Conservation (phyloP, 805 yeast species). For the Yarrowia bubula region DNA sequence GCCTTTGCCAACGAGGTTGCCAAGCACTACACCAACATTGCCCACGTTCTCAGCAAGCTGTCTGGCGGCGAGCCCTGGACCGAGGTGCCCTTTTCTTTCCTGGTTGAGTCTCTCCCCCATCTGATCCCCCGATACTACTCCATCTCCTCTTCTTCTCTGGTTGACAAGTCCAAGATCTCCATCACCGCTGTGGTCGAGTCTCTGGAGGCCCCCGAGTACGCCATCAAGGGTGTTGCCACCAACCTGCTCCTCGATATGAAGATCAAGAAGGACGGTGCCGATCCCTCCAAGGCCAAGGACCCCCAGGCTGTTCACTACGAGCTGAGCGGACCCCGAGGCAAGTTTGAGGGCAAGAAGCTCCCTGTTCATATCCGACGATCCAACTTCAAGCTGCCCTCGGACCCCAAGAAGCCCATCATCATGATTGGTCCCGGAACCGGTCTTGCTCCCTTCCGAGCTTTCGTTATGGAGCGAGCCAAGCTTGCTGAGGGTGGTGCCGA, state of each 20-base stretch:
- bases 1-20: conserved; percentile 66
- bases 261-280: conserved; percentile 51
- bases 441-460: conserved; percentile 97
- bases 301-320: conserved; percentile 56
- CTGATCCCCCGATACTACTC: conserved; percentile 95
- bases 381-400: conserved; percentile 87
- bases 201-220: conserved; percentile 39
- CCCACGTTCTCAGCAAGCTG: conserved; percentile 65
- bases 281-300: conserved; percentile 37
- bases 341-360: conserved; percentile 52
- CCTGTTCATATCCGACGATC: conserved; percentile 95
- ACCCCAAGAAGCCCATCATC: conserved; percentile 77
- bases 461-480: conserved; percentile 79
- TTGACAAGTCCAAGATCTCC: conserved; percentile 72
- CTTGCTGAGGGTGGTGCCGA: conserved; percentile 50
- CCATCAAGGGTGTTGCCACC: conserved; percentile 82
- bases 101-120: conserved; percentile 76
- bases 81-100: conserved; percentile 75
- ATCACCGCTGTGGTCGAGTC: conserved; percentile 92
- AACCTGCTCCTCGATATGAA: conserved; percentile 77
- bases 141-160: conserved; percentile 82
- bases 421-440: conserved; percentile 99
- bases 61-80: conserved; percentile 71
- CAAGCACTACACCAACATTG: conserved; percentile 60
- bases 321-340: conserved; percentile 78